Conservation (phyloP, 225 moss, liverwort and hornwort species). For the Straminergon stramineum region DNA sequence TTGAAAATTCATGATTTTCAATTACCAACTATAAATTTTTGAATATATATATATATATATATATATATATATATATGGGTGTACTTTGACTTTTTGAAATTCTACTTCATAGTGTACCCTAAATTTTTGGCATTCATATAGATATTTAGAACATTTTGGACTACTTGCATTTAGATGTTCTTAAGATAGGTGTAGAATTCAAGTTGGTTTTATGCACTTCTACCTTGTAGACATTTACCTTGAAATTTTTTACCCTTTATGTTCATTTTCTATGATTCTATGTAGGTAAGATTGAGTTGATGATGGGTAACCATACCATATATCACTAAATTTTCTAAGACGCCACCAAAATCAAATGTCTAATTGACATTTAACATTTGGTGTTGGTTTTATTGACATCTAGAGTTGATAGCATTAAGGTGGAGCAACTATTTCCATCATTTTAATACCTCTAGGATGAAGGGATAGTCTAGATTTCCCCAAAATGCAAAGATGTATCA, state of each 20-base stretch:
- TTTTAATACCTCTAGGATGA: neutral
- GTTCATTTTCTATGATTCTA: neutral
- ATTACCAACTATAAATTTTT: neutral
- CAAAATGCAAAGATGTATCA: neutral
- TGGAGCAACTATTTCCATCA: rapidly evolving
- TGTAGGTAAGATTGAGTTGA: neutral
- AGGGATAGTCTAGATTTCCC: rapidly evolving
- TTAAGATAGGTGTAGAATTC: neutral
- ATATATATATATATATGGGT: neutral
- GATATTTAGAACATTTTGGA: neutral
- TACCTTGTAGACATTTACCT: rapidly evolving
- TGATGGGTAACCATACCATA: neutral
- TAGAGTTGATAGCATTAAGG: too few species aligned
- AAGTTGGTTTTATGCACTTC: neutral
- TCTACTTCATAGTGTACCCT: neutral
- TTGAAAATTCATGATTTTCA: neutral
- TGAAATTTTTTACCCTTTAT: neutral
- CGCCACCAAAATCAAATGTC: neutral
- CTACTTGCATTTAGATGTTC: neutral
- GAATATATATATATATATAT: too few species aligned
- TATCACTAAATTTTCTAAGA: neutral
- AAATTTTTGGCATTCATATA: neutral
- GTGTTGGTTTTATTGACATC: neutral
- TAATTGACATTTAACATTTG: neutral
- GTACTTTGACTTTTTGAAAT: neutral